Conservation (phyloP, 345 rosid species). For the Aquilaria sinensis region DNA sequence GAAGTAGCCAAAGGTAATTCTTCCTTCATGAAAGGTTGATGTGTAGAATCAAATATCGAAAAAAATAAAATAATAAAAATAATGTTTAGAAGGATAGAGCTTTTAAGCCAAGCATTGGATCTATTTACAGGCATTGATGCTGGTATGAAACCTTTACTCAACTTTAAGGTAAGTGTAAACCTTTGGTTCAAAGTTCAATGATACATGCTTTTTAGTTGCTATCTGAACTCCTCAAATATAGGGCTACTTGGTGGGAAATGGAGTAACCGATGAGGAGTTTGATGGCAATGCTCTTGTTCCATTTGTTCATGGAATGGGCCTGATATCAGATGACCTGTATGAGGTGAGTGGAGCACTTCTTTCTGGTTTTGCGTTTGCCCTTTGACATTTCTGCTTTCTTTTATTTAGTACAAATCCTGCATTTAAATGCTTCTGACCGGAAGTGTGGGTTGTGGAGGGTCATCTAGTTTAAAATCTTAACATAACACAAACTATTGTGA, state of each 20-base stretch:
- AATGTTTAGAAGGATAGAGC: background rate
- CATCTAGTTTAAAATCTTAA: background rate
- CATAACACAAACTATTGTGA: too few species aligned
- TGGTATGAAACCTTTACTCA: slow-evolving; percentile 49
- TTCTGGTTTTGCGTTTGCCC: background rate
- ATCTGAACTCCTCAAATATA: slow-evolving; percentile 19
- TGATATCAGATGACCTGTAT: slow-evolving; percentile 69
- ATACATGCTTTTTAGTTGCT: slow-evolving; percentile 1
- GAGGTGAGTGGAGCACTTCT: slow-evolving; percentile 34
- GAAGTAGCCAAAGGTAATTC: slow-evolving; percentile 64
- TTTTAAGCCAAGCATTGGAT: slow-evolving; percentile 3
- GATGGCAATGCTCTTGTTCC: slow-evolving; percentile 91
- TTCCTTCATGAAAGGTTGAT: slow-evolving; percentile 10
- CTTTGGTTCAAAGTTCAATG: slow-evolving; percentile 9
- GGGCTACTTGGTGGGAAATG: slow-evolving; percentile 97
- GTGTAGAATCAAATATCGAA: background rate
- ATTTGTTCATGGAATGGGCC: slow-evolving; percentile 87
- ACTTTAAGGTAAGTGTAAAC: slow-evolving; percentile 51
- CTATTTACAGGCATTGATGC: slow-evolving; percentile 50
- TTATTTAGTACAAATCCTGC: background rate
- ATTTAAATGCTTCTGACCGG: background rate
- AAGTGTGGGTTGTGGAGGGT: background rate
- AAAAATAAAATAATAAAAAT: too few species aligned
- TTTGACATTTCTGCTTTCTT: background rate
- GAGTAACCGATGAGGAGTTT: slow-evolving; percentile 62